These are phyloP conservation scores for Patellifolia procumbens DNA, from an alignment of 179 eudicot genomes.

Conservation along the genomic window DNA sequence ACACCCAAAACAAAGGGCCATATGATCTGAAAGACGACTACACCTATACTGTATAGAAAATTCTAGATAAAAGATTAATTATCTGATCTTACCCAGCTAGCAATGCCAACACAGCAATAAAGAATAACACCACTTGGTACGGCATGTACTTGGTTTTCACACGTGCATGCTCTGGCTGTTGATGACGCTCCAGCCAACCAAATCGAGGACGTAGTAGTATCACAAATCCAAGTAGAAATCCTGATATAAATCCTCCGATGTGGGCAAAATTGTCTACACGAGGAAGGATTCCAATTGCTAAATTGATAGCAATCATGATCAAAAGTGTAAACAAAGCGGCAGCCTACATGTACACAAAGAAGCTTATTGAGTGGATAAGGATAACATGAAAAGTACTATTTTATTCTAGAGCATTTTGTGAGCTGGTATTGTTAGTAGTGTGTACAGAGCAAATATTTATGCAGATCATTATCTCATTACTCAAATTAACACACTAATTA, in stretches of 20 bases:
- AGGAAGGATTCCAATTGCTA: constrained; percentile 79
- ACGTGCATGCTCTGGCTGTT: constrained; percentile 65
- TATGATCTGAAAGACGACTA: not conserved
- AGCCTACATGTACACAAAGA: constrained; percentile 44
- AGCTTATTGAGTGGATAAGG: not conserved
- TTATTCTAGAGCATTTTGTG: not conserved
- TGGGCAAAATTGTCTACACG: constrained; percentile 87
- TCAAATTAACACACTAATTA: not conserved
- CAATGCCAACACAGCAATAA: constrained; percentile 47
- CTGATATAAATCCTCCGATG: constrained; percentile 76
- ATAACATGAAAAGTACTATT: not conserved
- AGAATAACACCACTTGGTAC: constrained; percentile 53
- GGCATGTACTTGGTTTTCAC: constrained; percentile 59
- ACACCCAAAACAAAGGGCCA: not conserved
- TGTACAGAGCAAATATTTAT: not conserved
- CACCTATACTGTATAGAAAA: not conserved
- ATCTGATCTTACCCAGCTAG: constrained; percentile 56
- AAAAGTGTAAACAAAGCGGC: constrained; percentile 72
- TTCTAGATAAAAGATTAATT: not conserved
- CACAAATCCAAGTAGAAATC: constrained; percentile 77
- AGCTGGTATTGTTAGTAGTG: not conserved
- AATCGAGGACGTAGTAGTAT: constrained; percentile 69
- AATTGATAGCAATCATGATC: constrained; percentile 61
- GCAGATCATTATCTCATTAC: not conserved
- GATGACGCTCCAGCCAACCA: constrained; percentile 68